Evolutionary conservation across 2,329 filamentous ascomycete species (phyloP).

Genomic region (Ceratocystis lukuohia): DNA sequence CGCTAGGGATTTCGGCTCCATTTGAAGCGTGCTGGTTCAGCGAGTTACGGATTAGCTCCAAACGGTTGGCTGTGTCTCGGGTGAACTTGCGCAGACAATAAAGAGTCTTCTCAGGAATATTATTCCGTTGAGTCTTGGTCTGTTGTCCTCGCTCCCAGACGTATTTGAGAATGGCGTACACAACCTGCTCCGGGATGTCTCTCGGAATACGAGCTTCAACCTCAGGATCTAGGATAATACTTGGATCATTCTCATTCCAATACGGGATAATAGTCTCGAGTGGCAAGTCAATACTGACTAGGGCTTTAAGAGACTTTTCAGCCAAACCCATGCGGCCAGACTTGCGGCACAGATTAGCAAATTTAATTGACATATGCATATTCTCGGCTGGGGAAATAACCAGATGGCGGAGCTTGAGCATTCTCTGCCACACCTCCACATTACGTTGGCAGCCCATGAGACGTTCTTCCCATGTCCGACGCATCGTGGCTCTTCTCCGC

Average conservation of each 20-base stretch:
- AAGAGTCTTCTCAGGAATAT: conserved; percentile 41
- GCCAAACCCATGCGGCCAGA: conserved; percentile 87
- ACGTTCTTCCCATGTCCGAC: conserved; percentile 88
- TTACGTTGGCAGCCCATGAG: conserved; percentile 92
- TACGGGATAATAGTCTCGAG: conserved; percentile 49
- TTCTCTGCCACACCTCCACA: conserved; percentile 95
- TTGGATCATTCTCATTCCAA: conserved; percentile 34
- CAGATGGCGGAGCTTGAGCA: conserved; percentile 85
- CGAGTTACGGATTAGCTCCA: conserved; percentile 41
- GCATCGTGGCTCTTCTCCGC: conserved; percentile 81
- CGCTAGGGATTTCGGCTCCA: conserved; percentile 33
- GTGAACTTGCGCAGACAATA: conserved; percentile 49
- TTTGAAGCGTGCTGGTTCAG: conserved; percentile 35
- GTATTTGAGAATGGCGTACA: conserved; percentile 95
- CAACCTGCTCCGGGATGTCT: conserved; percentile 59
- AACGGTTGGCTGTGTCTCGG: conserved; percentile 41
- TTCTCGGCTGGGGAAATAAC: conserved; percentile 88
- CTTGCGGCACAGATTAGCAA: conserved; percentile 94
- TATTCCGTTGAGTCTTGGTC: conserved; percentile 29
- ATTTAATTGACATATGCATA: conserved; percentile 99
- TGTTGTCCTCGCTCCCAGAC: conserved; percentile 77
- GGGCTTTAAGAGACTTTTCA: conserved; percentile 82
- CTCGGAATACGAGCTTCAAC: conserved; percentile 23
- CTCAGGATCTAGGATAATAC: conserved; percentile 20
- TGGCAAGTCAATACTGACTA: conserved; percentile 60